phyloP scores from a whole-genome alignment of 768 basidiomycete genomes.

The Macrolepiota dolichaula region DNA sequence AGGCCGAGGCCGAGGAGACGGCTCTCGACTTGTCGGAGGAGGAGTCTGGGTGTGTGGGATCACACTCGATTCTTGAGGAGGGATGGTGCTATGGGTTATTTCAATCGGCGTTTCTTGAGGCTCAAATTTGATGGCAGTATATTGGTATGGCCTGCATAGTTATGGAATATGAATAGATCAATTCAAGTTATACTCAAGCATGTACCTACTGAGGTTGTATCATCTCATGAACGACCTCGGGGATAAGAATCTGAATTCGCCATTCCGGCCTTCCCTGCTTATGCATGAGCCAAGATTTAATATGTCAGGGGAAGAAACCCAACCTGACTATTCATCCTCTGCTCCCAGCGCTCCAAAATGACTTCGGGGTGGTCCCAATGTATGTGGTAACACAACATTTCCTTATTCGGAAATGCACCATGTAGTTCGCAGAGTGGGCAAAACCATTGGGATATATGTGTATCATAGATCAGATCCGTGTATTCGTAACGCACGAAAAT shows the following conservation, averaged over 20 bases:
- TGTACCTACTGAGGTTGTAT: background rate
- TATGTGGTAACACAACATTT: constrained; percentile 11
- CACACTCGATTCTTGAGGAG: background rate
- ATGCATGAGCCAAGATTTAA: background rate
- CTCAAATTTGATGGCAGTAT: background rate
- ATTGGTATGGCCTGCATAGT: background rate
- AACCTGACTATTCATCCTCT: constrained; percentile 9
- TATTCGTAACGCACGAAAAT: constrained; percentile 8
- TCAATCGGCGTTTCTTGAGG: background rate
- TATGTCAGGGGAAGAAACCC: background rate
- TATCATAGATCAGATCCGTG: background rate
- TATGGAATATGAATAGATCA: background rate
- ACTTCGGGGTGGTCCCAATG: constrained; percentile 15
- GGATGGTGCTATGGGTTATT: background rate
- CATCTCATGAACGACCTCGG: constrained; percentile 1
- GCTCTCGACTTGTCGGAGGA: background rate
- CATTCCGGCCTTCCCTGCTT: constrained; percentile 7
- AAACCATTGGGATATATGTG: constrained; percentile 6
- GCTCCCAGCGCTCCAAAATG: constrained; percentile 13
- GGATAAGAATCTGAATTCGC: constrained; percentile 6
- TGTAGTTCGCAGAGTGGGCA: constrained; percentile 17
- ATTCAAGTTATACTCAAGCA: background rate
- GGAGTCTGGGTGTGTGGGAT: background rate
- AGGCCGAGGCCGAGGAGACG: background rate
- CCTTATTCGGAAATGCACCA: constrained; percentile 11